Evolutionary conservation across 2,329 filamentous ascomycete species (phyloP), one percentile per base, ranked within the genome.

Genomic region (Celoporthe dispersa): DNA sequence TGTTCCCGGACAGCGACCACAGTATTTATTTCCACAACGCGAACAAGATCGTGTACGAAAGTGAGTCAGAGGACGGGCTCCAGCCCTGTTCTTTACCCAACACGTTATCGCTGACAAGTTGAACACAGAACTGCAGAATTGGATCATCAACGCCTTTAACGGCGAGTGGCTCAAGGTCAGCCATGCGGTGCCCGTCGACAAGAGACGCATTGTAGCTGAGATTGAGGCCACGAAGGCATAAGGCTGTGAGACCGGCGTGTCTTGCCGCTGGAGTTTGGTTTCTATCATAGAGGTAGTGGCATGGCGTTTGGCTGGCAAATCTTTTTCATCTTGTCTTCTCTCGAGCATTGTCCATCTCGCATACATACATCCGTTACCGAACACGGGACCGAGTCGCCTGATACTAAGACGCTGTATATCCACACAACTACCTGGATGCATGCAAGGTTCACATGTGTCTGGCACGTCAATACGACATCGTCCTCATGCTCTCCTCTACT

Each of bases 61-160:
- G 94, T 97, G 83, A 87, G 94, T 89, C 33, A 9, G 0, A 3
- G 7, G 3, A 22, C n/a, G 11, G 7, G 9, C 41, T 25, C 16
- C 5, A 14, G 31, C 44, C 11, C 19, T 31, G 19, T 5, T 16
- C 3, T 11, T 37, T 37, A 0, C 39, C 16, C 22, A 37, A 4
- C 9, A 5, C 39, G 22, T 12, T 25, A 44, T 16, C 59, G 33
- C 64, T 39, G 28, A 64, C 60, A 64, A 53, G 1, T 73, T 37
- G 37, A 6, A 22, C 11, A 48, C 72, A 94, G 92, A 94, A 81
- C 80, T 97, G 41, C 90, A 86, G 70, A 94, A 93, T 78, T 99
- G 95, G 95, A 89, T 99, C 68, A 88, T 98, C 78, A 98, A 98
- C 78, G 96, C 96, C 1, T 99, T 99, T 79, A 98, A 98, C 75